Percentiles rank a stretch among this genome's conserved stretches.
Conservation (phyloP, 2,329 filamentous ascomycete genomes). For the Aureobasidium vineae region DNA sequence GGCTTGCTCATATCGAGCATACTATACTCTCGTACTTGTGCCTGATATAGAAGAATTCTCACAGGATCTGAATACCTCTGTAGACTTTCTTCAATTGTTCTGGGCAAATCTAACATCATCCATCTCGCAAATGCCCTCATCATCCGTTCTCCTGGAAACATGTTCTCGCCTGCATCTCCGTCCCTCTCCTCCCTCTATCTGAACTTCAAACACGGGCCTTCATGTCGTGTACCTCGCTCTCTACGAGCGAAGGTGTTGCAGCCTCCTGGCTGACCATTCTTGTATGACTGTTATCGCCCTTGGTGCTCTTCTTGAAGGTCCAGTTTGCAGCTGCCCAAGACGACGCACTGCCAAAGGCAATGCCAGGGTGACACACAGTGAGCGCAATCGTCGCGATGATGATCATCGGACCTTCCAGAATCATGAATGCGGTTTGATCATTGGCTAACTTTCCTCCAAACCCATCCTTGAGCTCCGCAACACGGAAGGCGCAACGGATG, state of each 20-base stretch:
- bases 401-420: constrained; percentile 53
- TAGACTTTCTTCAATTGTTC: neutral
- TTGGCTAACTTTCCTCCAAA: constrained; percentile 48
- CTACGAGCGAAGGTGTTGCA: neutral
- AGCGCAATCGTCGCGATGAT: constrained; percentile 44
- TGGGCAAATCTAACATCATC: too few relatives aligned
- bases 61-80: neutral
- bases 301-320: constrained; percentile 25
- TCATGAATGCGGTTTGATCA: constrained; percentile 48
- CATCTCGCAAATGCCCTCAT: too few relatives aligned
- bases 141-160: too few relatives aligned
- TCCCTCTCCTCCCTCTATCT: neutral
- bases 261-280: constrained; percentile 5
- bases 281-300: neutral
- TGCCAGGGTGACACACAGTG: constrained; percentile 49
- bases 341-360: constrained; percentile 29
- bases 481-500: constrained; percentile 50
- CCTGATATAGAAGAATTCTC: neutral
- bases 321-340: constrained; percentile 27
- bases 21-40: neutral
- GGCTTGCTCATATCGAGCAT: neutral
- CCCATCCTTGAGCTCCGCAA: constrained; percentile 51
- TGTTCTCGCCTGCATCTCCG: neutral
- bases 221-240: neutral
- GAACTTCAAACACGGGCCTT: neutral